Evolutionary conservation across 108 stramenopile genomes (phyloP).

Genomic region (Chaetoceros muelleri): DNA sequence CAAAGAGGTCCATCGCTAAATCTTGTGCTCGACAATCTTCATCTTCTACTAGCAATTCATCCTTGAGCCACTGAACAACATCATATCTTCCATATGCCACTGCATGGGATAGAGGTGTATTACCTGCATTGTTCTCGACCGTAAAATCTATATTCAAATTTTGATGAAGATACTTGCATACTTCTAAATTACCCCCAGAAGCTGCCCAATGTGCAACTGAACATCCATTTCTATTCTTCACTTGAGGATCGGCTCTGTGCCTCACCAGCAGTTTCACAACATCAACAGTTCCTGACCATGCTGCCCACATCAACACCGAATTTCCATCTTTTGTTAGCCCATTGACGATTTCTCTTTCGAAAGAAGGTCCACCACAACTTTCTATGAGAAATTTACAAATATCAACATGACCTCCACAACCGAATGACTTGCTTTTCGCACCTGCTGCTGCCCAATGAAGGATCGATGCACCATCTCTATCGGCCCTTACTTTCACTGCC

Average conservation of each 20-base stretch:
- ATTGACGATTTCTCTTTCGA: conserved; percentile 39
- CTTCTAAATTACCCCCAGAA: conserved; percentile 39
- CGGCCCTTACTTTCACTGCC: conserved; percentile 29
- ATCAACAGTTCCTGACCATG: conserved; percentile 66
- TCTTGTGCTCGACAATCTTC: conserved; percentile 12
- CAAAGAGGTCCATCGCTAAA: conserved; percentile 23
- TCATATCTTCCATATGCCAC: conserved; percentile 61
- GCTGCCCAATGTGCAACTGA: conserved; percentile 73
- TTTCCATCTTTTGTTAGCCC: conserved; percentile 68
- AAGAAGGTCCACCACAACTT: conserved; percentile 7
- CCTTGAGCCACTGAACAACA: conserved; percentile 55
- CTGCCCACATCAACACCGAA: conserved; percentile 76
- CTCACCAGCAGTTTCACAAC: conserved; percentile 58
- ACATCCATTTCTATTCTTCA: conserved; percentile 68
- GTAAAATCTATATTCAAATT: conserved; percentile 54
- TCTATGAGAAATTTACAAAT: conserved; percentile 44
- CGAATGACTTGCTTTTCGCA: conserved; percentile 61
- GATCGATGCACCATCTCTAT: conserved; percentile 67
- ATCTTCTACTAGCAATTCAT: conserved; percentile 19
- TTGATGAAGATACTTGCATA: conserved; percentile 58
- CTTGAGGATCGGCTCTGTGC: conserved; percentile 40
- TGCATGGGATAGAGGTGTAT: conserved; percentile 72
- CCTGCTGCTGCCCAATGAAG: conserved; percentile 79
- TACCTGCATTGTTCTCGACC: conserved; percentile 51
- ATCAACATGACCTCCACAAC: conserved; percentile 50